These are phyloP conservation scores for Coemansia sp. DNA, from an alignment of 192 early-diverging fungal genomes.

Conservation along the genomic window DNA sequence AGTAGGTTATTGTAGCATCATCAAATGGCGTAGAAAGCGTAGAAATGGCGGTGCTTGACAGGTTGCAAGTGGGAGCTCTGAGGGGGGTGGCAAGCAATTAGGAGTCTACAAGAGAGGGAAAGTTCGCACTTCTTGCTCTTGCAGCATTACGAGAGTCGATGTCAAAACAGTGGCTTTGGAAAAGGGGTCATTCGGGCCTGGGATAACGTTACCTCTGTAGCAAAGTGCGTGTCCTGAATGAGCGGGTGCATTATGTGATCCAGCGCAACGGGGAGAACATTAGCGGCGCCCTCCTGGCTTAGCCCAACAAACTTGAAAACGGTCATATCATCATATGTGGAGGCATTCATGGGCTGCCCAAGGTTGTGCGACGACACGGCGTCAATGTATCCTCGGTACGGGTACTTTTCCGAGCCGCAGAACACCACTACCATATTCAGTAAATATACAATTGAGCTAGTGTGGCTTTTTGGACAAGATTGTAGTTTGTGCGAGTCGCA, in stretches of 20 bases:
- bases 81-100: not conserved
- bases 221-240: slow-evolving; percentile 69
- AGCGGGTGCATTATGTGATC: slow-evolving; percentile 80
- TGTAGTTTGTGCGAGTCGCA: not conserved
- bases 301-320: slow-evolving; percentile 67
- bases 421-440: slow-evolving; percentile 64
- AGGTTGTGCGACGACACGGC: slow-evolving; percentile 68
- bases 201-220: slow-evolving; percentile 64
- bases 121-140: not conserved
- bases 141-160: slow-evolving; percentile 1
- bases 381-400: slow-evolving; percentile 74
- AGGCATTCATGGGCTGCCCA: slow-evolving; percentile 70
- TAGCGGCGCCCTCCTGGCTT: slow-evolving; percentile 67
- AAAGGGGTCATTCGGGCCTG: not conserved
- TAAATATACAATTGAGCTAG: not conserved
- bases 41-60: not conserved
- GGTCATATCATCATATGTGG: slow-evolving; percentile 62
- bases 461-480: not conserved
- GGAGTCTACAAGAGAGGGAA: not conserved
- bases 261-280: slow-evolving; percentile 73
- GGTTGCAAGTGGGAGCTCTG: not conserved
- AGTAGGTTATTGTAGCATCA: not conserved
- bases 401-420: slow-evolving; percentile 70
- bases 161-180: no score
- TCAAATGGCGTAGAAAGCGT: not conserved